Conservation (phyloP, 352 stramenopile species). For the Elongisporangium undulatum region DNA sequence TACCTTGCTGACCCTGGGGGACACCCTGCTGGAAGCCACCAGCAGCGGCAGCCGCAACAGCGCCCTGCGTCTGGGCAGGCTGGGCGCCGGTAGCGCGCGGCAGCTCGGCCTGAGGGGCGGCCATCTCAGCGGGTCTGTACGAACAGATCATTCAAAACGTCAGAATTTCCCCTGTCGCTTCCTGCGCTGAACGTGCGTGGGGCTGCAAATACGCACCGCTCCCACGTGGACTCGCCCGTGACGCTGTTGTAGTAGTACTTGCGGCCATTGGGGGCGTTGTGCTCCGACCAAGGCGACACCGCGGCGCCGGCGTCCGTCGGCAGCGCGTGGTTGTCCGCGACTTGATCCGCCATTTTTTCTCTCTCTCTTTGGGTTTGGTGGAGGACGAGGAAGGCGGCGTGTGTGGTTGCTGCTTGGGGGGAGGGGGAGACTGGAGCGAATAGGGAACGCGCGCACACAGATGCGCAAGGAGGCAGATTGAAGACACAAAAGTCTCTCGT, state of each 20-base stretch:
- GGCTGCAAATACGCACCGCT: constrained; percentile 45
- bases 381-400: not conserved
- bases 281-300: constrained; percentile 81
- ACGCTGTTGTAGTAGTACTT: constrained; percentile 92
- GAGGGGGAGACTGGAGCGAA: not conserved
- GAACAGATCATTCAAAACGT: not conserved
- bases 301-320: constrained; percentile 28
- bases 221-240: constrained; percentile 88
- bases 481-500: not conserved
- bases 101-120: constrained; percentile 28
- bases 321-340: constrained; percentile 28
- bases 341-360: constrained; percentile 63
- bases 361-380: constrained; percentile 2
- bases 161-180: not conserved
- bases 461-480: not conserved
- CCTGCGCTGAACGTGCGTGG: not conserved
- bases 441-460: not conserved
- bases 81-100: constrained; percentile 17
- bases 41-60: constrained; percentile 21
- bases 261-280: constrained; percentile 87
- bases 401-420: not conserved
- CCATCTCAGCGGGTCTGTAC: constrained; percentile 48
- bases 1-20: constrained; percentile 41
- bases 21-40: constrained; percentile 30
- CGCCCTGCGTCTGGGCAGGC: constrained; percentile 1